Percentiles rank a stretch among this genome's conserved stretches.
Conservation (phyloP, 306 rosid species). For the Quercus wislizeni region DNA sequence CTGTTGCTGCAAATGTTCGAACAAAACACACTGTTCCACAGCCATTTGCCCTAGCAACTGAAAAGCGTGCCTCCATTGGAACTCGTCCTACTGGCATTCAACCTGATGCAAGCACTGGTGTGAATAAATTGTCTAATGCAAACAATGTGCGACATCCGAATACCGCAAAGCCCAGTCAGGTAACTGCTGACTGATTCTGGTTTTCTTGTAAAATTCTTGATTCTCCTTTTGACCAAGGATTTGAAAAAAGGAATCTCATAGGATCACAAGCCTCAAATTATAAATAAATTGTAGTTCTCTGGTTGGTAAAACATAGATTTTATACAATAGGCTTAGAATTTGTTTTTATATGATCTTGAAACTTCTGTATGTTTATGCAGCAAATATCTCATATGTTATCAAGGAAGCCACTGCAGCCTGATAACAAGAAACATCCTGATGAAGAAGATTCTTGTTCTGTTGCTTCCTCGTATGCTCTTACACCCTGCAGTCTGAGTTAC, state of each 20-base stretch:
- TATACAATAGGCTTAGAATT: neutral
- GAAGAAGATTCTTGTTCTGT: slow-evolving; percentile 92
- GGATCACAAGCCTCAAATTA: neutral
- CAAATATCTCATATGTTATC: slow-evolving; percentile 43
- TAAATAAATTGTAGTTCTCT: neutral
- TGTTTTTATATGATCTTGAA: slow-evolving; percentile 8
- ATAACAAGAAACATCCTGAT: slow-evolving; percentile 81
- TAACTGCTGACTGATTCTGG: slow-evolving; percentile 22
- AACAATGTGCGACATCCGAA: slow-evolving; percentile 42
- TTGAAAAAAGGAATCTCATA: neutral
- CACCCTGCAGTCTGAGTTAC: slow-evolving; percentile 18
- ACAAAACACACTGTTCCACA: slow-evolving; percentile 79
- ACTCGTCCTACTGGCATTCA: slow-evolving; percentile 44
- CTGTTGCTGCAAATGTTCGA: slow-evolving; percentile 53
- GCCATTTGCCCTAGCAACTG: slow-evolving; percentile 95
- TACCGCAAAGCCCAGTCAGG: slow-evolving; percentile 72
- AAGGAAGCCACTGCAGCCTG: slow-evolving; percentile 75
- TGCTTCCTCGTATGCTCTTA: slow-evolving; percentile 72
- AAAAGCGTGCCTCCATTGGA: slow-evolving; percentile 75
- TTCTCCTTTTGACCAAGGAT: neutral
- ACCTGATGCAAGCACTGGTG: slow-evolving; percentile 26
- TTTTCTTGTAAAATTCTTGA: neutral
- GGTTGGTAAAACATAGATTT: neutral
- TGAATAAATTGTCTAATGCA: slow-evolving; percentile 38
- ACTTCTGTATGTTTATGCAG: slow-evolving; percentile 47